Evolutionary conservation across 495 filamentous ascomycete genomes (phyloP), one percentile per base, ranked within the genome.

Genomic region (Penicillium pancosmium): DNA sequence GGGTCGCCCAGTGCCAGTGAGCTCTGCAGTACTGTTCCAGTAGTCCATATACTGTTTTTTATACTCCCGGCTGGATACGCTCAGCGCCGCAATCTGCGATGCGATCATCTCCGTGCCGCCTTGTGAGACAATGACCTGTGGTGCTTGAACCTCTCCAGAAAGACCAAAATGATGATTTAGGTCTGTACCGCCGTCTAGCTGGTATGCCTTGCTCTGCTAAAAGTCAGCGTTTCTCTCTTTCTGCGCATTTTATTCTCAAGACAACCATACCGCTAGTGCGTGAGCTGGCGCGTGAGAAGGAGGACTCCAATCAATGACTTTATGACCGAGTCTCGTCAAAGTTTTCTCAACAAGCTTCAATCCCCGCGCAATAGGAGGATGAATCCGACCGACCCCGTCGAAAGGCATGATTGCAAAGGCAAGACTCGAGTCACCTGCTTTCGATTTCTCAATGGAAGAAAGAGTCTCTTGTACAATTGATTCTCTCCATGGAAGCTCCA

Each of bases 31-130:
- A 44, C 70, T 81, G 61, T 88, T 86, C 87, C 87, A 90, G 70
- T 88, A 89, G 34, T 87, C 85, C 79, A 86, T 79, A 60, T 89
- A 88, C 46, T 80, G 76, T 63, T 86, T 87, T 67, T 85, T 82
- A 52, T 81, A 80, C 46, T 83, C 73, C 10, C 86, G 78, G 59
- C 85, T 83, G n/a, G 69, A 63, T 11, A 89, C 70, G 54, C 88
- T 89, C 16, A 78, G 59, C 19, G 68, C 77, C 10, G 83, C 75
- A 47, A 88, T 80, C 12, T 80, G 72, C 6, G 62, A 72, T 0
- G 81, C 82, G 33, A 62, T 77, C 47, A 76, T 65, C 12, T 77
- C 65, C 3, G 63, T 65, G 11, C 66, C 57, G 16, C 54, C 51
- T 3, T 60, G 31, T 9, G 55, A 21, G 3, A 67, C 52, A 7